phyloP scores from a whole-genome alignment of 2,329 filamentous ascomycete species.

The Byssothecium circinans region DNA sequence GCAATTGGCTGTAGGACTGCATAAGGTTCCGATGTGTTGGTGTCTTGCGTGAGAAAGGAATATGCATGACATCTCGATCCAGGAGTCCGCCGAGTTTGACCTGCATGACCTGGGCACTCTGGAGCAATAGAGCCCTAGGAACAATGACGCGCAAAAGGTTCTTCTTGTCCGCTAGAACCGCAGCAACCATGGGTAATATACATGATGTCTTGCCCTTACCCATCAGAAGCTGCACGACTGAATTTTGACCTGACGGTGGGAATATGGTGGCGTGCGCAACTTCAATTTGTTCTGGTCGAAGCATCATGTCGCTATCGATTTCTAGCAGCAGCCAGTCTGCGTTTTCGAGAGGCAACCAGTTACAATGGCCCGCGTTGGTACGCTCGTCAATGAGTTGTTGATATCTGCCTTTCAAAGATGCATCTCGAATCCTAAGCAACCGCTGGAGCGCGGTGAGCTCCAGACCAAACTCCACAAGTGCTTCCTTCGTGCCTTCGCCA shows the following conservation, averaged over 20 bases:
- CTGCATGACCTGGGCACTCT: constrained; percentile 61
- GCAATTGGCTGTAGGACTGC: constrained; percentile 41
- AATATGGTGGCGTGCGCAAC: constrained; percentile 64
- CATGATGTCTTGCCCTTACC: constrained; percentile 67
- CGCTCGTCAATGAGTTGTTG: constrained; percentile 47
- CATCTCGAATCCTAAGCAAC: constrained; percentile 48
- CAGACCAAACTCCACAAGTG: constrained; percentile 49
- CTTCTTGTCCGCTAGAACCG: constrained; percentile 43
- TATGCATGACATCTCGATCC: constrained; percentile 55
- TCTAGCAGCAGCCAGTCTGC: constrained; percentile 69
- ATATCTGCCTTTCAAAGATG: constrained; percentile 18
- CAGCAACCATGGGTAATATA: constrained; percentile 62
- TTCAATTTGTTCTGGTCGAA: constrained; percentile 63
- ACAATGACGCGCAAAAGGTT: constrained; percentile 59
- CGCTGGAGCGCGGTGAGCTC: constrained; percentile 52
- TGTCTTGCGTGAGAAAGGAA: constrained; percentile 61
- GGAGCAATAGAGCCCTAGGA: constrained; percentile 58
- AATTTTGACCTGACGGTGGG: constrained; percentile 56
- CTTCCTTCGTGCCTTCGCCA: constrained; percentile 42
- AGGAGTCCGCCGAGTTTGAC: constrained; percentile 59
- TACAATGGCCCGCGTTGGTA: constrained; percentile 53
- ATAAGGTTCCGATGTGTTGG: constrained; percentile 37
- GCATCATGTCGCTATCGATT: constrained; percentile 64
- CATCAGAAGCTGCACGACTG: constrained; percentile 69
- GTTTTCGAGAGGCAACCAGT: constrained; percentile 58